Percentiles rank a stretch among this genome's conserved stretches.
These are phyloP conservation scores for Colletotrichum sublineola DNA, from an alignment of 2,329 filamentous ascomycete species.

Conservation along the genomic window DNA sequence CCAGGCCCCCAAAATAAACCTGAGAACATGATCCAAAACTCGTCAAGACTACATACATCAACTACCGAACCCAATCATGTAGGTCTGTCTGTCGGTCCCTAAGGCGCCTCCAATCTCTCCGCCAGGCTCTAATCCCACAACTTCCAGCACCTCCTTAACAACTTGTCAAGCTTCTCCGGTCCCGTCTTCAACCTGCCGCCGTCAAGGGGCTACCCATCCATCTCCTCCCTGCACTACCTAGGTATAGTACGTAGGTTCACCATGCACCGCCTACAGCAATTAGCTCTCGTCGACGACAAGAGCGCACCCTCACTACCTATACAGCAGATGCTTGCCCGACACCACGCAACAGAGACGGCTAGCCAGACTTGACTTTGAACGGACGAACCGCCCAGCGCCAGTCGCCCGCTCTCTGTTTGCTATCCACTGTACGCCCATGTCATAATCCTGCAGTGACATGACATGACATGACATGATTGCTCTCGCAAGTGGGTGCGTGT, in stretches of 20 bases:
- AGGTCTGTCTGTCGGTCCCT: not conserved
- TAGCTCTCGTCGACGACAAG: constrained; percentile 11
- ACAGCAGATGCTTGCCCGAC: not conserved
- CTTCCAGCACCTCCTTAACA: not conserved
- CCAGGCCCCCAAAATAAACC: constrained; percentile 24
- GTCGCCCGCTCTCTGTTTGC: constrained; percentile 2
- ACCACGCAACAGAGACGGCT: not conserved
- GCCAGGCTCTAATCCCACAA: constrained; percentile 25
- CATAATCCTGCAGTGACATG: constrained; percentile 28
- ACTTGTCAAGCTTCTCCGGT: constrained; percentile 34
- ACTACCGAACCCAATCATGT: constrained; percentile 38
- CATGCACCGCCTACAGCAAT: not conserved
- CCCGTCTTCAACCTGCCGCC: constrained; percentile 12
- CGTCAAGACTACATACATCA: constrained; percentile 34
- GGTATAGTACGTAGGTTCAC: not conserved
- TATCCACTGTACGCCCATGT: not conserved
- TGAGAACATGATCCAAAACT: constrained; percentile 30
- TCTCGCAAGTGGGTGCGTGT: constrained; percentile 14
- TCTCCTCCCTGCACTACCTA: not conserved
- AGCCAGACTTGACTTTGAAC: constrained; percentile 14
- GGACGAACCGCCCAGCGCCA: constrained; percentile 10
- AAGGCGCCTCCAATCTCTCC: constrained; percentile 16
- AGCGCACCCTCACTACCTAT: too few relatives aligned
- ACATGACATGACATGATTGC: constrained; percentile 9
- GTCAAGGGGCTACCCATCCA: not conserved